phyloP scores from a whole-genome alignment of 1,284 basidiomycete species.

The Pascua sp. region DNA sequence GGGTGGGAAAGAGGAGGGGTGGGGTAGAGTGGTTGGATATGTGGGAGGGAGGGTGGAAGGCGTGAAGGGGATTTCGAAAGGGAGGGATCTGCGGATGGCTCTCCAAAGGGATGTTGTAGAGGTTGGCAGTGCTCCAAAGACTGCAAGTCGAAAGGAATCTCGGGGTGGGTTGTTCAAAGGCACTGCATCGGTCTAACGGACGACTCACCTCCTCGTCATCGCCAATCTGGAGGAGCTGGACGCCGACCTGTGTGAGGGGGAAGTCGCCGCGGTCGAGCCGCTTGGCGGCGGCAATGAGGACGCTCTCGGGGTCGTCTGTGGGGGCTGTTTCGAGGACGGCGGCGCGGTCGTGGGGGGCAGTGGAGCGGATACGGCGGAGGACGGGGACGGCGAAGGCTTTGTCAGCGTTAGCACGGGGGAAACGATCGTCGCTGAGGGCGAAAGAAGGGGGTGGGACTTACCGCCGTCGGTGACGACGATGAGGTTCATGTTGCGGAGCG shows the following conservation, averaged over 20 bases:
- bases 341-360: slow-evolving; percentile 14
- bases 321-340: slow-evolving; percentile 24
- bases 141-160: too few relatives aligned
- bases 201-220: slow-evolving; percentile 35
- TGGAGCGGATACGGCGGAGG: slow-evolving; percentile 14
- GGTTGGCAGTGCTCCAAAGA: too few relatives aligned
- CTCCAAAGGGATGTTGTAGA: too few relatives aligned
- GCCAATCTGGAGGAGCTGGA: slow-evolving; percentile 50
- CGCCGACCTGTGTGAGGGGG: slow-evolving; percentile 48
- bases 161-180: too few relatives aligned
- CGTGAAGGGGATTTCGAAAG: neutral
- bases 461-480: slow-evolving; percentile 43
- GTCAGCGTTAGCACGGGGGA: slow-evolving; percentile 2
- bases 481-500: slow-evolving; percentile 33
- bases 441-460: neutral
- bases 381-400: slow-evolving; percentile 32
- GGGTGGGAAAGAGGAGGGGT: neutral
- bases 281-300: slow-evolving; percentile 31
- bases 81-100: neutral
- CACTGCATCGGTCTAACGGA: neutral
- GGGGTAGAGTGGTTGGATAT: neutral
- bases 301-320: slow-evolving; percentile 40
- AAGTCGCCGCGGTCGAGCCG: slow-evolving; percentile 47
- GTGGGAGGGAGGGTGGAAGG: neutral
- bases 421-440: neutral